Evolutionary conservation across 768 basidiomycete genomes (phyloP), one percentile per base, ranked within the genome.

Genomic region (Lactarius akahatsu): DNA sequence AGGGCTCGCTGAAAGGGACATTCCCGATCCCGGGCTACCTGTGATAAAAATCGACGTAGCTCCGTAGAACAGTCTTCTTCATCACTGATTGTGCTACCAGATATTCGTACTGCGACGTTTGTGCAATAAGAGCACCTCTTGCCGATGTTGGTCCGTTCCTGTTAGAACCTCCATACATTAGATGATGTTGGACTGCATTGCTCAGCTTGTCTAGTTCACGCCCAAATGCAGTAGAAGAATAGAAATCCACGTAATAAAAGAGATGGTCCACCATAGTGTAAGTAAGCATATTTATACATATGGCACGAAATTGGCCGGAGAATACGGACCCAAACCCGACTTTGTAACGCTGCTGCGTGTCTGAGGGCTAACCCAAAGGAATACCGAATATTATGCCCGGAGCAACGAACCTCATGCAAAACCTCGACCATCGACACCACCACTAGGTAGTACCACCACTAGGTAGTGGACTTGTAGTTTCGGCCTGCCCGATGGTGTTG

Each of bases 221-320:
- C 36, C 4, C 36, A 38, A 3, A 38, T 9, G 30, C 9, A 7
- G 36, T 40, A 40, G 11, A 23, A 36, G 30, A n/a, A 4, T 11
- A 34, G 13, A 36, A 38, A 38, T 47, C 32, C 32, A 26, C 11
- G 40, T 36, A 58, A 63, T 50, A 47, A 32, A 13, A 34, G 2
- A 58, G 3, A 66, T 30, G n/a, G 40, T 56, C 58, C 52, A 20
- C 52, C 57, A 43, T 45, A 16, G 36, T 45, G 47, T 41, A 62
- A 32, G 34, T 4, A 62, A 28, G 8, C 34, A n/a, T 59, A 58
- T 34, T 28, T 5, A 63, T 63, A 67, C 66, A 67, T 36, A 20
- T 30, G 41, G 36, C 54, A 6, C 30, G 38, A 52, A 62, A 62
- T 13, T 9, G 45, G 16, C 55, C 54, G 18, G 38, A 18, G 8